Evolutionary conservation across 805 yeast genomes (phyloP), one percentile per base, ranked within the genome.

Genomic region (Spathaspora hagerdaliae): DNA sequence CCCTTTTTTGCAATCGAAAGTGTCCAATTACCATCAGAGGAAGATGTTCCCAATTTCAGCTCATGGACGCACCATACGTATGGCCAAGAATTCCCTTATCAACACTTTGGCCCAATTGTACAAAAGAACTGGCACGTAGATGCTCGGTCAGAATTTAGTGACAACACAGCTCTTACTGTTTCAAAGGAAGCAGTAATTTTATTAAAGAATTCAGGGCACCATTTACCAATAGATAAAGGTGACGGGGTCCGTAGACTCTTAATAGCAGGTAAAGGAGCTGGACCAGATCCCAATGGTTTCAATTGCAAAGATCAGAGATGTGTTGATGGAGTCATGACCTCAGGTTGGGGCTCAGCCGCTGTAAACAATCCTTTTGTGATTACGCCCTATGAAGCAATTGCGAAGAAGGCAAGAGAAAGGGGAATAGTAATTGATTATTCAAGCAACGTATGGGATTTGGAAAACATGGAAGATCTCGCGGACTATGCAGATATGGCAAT

Each of bases 291-390:
- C 0, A 62, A 67, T 38, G 86, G 85, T 0, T 71, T 76, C 51
- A 77, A 74, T 51, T 74, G 80, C 45, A 73, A 68, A 47, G 84
- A 80, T 55, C 79, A 75, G 55, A 70, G 68, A 39, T 73, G 79
- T 48, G 67, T 67, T 9, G 71, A 75, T 46, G 87, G 87, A 2
- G 73, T 78, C 1, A 55, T 81, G 36, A 75, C 78, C 31, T 69
- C 76, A 29, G 86, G 86, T 11, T 79, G 86, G 82, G 87, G 87
- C 0, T 81, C 86, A 5, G 81, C 84, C 0, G 69, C 82, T 9
- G 82, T 75, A 12, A 74, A 71, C 51, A 74, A 78, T 37, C 82
- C 83, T 2, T 78, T 65, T 55, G 76, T 79, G 4, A 67, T 78
- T n/a, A 74, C 84, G 1, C 85, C 86, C 0, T 69, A 69, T 47